Base-by-base conservation (phyloP, 768 basidiomycete species). In the Russula vinacea region DNA sequence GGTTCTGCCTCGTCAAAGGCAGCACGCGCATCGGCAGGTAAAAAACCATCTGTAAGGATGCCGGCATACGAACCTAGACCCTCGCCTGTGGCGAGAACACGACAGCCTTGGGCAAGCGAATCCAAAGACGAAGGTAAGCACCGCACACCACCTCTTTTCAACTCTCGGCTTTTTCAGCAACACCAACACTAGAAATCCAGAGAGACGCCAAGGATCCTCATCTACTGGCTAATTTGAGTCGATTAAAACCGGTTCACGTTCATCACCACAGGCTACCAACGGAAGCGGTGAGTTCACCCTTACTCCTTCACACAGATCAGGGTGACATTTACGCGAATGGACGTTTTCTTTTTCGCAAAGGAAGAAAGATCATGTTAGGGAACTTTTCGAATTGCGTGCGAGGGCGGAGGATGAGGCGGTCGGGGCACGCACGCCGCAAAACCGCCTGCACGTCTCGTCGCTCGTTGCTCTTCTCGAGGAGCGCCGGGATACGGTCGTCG, bases 121-220 rank as follows among this genome's bases (percentile, higher is more conserved):
- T 37, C 37, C 44, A 66, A 64, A 59, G 50, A 64, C 37, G 65
- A 66, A 58, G 37, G 65, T 64, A 54, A 14, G 53, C 29, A 29
- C 40, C 22, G 1, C 32, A 9, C 8, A 5, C 16, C 17, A 26
- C 33, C 29, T 45, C 22, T 22, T 24, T 17, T 11, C 33, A 16
- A 40, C 17, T 7, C 33, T 42, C 40, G 10, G 9, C 13, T 9
- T 40, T 7, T 22, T 39, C 6, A 24, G 3, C 11, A 24, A 13
- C 4, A 35, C 0, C 9, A 35, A 40, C 24, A 39, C 22, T 14
- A 37, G 60, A 47, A 24, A 64, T 67, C n/a, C 16, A 51, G 37
- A 75, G 71, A 58, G 89, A 93, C 68, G 80, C 83, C n/a, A 78
- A 77, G 60, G 90, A 94, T 70, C 88, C 88, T 1, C 82, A 90